Conservation (phyloP, 345 rosid species). For the Melaleuca quinquenervia region DNA sequence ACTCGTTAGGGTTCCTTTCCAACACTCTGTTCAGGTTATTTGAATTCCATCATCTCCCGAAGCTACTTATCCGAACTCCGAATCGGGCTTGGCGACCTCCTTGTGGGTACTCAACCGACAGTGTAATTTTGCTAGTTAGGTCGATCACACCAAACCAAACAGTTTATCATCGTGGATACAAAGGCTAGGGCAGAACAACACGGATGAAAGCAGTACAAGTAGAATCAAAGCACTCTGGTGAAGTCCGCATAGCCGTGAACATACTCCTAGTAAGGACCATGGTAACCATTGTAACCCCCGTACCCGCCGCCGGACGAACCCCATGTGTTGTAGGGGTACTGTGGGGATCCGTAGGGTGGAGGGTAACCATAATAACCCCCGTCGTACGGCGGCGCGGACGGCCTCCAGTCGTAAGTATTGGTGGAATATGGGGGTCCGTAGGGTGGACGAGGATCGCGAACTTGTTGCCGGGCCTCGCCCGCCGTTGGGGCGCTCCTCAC, state of each 20-base stretch:
- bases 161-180: not conserved
- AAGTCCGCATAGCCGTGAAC: not conserved
- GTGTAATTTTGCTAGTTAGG: not conserved
- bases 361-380: not conserved
- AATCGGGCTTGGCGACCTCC: too few species aligned
- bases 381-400: not conserved
- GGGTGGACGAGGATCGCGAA: not conserved
- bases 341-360: not conserved
- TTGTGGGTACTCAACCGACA: not conserved
- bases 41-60: not conserved
- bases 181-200: not conserved
- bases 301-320: too few species aligned
- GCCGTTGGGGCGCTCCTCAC: not conserved
- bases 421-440: not conserved
- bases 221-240: not conserved
- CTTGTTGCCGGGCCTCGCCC: rapidly evolving
- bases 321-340: too few species aligned
- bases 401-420: rapidly evolving
- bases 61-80: not conserved
- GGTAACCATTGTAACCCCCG: not conserved
- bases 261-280: not conserved
- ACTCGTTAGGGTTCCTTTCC: not conserved
- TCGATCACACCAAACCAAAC: not conserved
- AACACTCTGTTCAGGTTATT: not conserved
- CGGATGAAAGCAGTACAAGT: not conserved